Evolutionary conservation across 2,329 filamentous ascomycete species (phyloP).

Genomic region (Fusarium xyrophilum): DNA sequence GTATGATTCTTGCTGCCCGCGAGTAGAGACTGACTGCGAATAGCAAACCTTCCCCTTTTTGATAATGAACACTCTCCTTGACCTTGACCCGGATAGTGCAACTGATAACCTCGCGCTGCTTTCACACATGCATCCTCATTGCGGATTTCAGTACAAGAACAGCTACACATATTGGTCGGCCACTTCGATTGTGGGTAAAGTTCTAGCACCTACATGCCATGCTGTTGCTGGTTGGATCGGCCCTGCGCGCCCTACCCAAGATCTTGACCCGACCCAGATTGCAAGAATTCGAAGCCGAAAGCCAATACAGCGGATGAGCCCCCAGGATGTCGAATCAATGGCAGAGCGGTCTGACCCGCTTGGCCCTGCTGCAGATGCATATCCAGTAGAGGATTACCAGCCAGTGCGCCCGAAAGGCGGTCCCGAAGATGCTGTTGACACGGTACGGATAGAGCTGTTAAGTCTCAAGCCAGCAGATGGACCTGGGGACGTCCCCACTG

Average conservation of each 20-base stretch:
- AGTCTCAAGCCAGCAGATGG: constrained; percentile 60
- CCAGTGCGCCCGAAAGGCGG: constrained; percentile 63
- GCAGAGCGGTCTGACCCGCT: constrained; percentile 71
- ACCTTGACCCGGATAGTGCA: constrained; percentile 73
- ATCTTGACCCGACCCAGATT: constrained; percentile 73
- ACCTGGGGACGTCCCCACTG: constrained; percentile 31
- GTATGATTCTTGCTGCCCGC: neutral
- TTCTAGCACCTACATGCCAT: constrained; percentile 74
- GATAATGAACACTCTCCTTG: constrained; percentile 79
- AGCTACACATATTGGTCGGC: constrained; percentile 81
- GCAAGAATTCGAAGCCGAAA: constrained; percentile 69
- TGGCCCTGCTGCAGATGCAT: constrained; percentile 66
- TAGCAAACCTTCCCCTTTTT: constrained; percentile 72
- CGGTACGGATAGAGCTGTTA: constrained; percentile 73
- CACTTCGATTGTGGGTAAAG: constrained; percentile 75
- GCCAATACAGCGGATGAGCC: constrained; percentile 62
- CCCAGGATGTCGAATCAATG: constrained; percentile 71
- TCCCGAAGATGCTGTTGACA: constrained; percentile 65
- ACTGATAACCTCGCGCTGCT: constrained; percentile 71
- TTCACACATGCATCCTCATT: constrained; percentile 71
- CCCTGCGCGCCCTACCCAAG: constrained; percentile 70
- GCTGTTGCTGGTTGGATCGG: constrained; percentile 78
- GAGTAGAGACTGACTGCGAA: constrained; percentile 11
- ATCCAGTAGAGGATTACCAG: constrained; percentile 72
- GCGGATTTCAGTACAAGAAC: constrained; percentile 77